Percentiles rank a stretch among this genome's conserved stretches.
phyloP scores from a whole-genome alignment of 2,329 filamentous ascomycete genomes.

The Tolypocladium ovalisporum region DNA sequence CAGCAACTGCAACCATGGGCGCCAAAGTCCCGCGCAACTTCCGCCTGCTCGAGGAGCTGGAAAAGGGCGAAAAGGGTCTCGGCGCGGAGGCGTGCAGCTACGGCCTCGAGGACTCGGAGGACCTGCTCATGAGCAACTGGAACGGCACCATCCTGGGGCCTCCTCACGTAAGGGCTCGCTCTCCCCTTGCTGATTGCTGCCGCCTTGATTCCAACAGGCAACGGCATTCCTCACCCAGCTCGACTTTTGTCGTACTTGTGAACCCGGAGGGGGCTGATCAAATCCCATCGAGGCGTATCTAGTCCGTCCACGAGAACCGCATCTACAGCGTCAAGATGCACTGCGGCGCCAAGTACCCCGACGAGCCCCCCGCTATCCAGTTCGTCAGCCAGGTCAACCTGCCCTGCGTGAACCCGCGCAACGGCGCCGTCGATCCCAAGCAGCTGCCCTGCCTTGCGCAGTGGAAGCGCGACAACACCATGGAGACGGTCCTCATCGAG shows the following conservation, averaged over 20 bases:
- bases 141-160: conserved; percentile 95
- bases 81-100: conserved; percentile 97
- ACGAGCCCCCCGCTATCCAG: conserved; percentile 76
- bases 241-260: too few relatives aligned
- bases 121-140: conserved; percentile 97
- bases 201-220: too few relatives aligned
- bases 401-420: conserved; percentile 76
- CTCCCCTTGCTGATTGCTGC: not conserved
- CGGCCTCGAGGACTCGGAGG: conserved; percentile 85
- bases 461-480: conserved; percentile 89
- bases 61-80: conserved; percentile 96
- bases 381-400: conserved; percentile 94
- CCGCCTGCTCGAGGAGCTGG: conserved; percentile 88
- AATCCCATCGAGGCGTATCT: conserved; percentile 1
- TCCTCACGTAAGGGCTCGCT: conserved; percentile 66
- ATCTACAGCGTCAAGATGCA: conserved; percentile 98
- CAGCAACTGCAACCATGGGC: conserved; percentile 15
- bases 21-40: conserved; percentile 85
- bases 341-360: conserved; percentile 83
- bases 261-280: not conserved
- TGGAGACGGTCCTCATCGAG: conserved; percentile 88
- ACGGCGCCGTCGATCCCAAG: conserved; percentile 73
- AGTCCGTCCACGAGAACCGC: conserved; percentile 96
- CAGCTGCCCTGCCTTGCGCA: conserved; percentile 76
- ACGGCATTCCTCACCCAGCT: too few relatives aligned